Conservation (phyloP, 768 basidiomycete species). For the Favolaschia claudopus region DNA sequence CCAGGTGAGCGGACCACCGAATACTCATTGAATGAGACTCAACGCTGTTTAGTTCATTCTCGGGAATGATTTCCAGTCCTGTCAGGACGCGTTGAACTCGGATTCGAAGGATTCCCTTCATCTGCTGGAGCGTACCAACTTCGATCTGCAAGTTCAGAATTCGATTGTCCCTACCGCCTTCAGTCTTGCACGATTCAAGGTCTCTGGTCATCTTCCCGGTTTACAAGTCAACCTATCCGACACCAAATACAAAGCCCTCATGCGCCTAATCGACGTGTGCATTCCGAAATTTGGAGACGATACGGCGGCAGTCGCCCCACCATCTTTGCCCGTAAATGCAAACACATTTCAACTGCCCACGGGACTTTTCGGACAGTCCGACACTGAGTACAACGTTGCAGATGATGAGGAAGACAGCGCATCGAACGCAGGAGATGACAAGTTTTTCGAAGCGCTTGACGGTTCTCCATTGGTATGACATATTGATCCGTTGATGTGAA, state of each 20-base stretch:
- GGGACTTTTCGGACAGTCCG: constrained; percentile 59
- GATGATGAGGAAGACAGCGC: constrained; percentile 51
- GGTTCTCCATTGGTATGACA: constrained; percentile 63
- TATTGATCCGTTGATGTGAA: constrained; percentile 14
- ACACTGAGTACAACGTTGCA: constrained; percentile 75
- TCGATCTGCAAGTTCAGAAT: constrained; percentile 88
- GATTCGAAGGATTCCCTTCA: constrained; percentile 71
- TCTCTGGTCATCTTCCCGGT: constrained; percentile 86
- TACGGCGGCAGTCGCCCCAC: constrained; percentile 23
- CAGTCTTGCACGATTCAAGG: constrained; percentile 87
- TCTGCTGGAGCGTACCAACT: constrained; percentile 90
- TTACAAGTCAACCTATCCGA: constrained; percentile 92
- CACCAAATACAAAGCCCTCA: constrained; percentile 88
- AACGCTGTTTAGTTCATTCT: constrained; percentile 83
- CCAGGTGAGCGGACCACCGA: constrained; percentile 64
- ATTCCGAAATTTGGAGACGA: constrained; percentile 82
- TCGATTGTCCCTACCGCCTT: constrained; percentile 89
- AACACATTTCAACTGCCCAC: constrained; percentile 59
- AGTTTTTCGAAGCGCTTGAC: constrained; percentile 79
- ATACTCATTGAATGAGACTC: constrained; percentile 5
- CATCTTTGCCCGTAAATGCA: constrained; percentile 32
- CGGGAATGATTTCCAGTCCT: constrained; percentile 83
- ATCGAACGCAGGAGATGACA: constrained; percentile 54
- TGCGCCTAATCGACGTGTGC: constrained; percentile 91
- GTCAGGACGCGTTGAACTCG: constrained; percentile 78